Percentiles rank a stretch among this genome's conserved stretches.
These are phyloP conservation scores for Brassica juncea DNA, from an alignment of 345 rosid species.

Conservation along the genomic window DNA sequence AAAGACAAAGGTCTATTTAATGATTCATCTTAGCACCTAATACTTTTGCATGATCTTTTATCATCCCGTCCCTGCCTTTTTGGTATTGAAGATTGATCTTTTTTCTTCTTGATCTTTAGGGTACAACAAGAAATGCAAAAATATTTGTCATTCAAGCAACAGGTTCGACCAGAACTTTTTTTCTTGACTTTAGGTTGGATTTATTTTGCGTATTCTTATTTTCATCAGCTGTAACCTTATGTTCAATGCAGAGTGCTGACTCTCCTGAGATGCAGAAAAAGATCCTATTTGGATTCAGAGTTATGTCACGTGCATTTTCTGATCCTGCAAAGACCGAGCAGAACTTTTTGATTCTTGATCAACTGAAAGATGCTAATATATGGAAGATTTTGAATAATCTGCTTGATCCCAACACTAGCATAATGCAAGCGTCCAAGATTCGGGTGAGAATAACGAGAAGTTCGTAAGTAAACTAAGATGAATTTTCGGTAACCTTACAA, in stretches of 20 bases:
- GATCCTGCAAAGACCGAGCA: constrained; percentile 85
- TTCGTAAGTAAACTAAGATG: constrained; percentile 17
- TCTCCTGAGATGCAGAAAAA: constrained; percentile 85
- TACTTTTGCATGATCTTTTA: constrained; percentile 27
- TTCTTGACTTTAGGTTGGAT: neutral
- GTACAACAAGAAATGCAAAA: constrained; percentile 96
- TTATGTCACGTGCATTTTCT: constrained; percentile 88
- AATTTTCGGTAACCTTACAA: constrained; percentile 3
- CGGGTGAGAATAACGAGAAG: constrained; percentile 57
- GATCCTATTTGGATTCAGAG: constrained; percentile 65
- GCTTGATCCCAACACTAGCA: constrained; percentile 76
- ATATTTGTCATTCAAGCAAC: constrained; percentile 80
- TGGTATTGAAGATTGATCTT: constrained; percentile 46
- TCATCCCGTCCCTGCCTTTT: constrained; percentile 24
- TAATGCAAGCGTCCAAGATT: constrained; percentile 54
- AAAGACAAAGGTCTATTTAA: constrained; percentile 77
- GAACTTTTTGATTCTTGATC: constrained; percentile 87
- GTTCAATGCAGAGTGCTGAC: constrained; percentile 70
- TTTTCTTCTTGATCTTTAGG: constrained; percentile 64
- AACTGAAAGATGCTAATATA: constrained; percentile 84
- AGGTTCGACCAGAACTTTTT: constrained; percentile 54
- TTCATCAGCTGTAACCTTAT: constrained; percentile 18
- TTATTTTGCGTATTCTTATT: neutral
- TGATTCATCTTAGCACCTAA: constrained; percentile 30
- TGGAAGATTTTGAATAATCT: constrained; percentile 81